Conservation (phyloP, 176 grass and related monocot species). For the Panicum miliaceum region DNA sequence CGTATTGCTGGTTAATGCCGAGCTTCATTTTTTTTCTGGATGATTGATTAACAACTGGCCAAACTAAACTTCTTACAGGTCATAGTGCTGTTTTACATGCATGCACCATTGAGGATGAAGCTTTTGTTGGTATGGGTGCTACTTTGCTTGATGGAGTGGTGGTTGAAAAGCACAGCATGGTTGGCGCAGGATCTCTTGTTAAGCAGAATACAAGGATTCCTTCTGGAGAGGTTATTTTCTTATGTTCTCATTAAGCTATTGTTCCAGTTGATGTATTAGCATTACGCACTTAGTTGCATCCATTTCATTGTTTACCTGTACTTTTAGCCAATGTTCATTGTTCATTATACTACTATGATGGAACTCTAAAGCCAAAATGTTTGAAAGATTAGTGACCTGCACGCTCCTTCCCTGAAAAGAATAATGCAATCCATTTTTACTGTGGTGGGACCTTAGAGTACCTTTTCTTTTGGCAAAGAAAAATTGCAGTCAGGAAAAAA, state of each 20-base stretch:
- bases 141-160: slow-evolving; percentile 90
- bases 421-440: neutral
- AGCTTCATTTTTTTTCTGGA: slow-evolving; percentile 29
- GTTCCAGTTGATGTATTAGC: slow-evolving; percentile 8
- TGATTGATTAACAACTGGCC: neutral
- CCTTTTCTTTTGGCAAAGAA: neutral
- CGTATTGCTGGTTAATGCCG: slow-evolving; percentile 21
- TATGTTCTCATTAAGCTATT: slow-evolving; percentile 18
- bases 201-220: slow-evolving; percentile 90
- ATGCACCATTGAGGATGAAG: slow-evolving; percentile 87
- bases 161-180: slow-evolving; percentile 92
- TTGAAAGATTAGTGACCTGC: neutral
- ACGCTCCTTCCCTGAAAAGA: neutral
- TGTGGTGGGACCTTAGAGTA: neutral
- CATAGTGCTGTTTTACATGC: slow-evolving; percentile 91
- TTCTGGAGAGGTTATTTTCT: slow-evolving; percentile 79
- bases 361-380: neutral
- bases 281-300: neutral
- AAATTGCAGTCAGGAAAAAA: neutral
- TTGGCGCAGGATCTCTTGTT: slow-evolving; percentile 86
- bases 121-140: slow-evolving; percentile 95
- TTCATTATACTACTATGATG: slow-evolving; percentile 9
- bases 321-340: neutral
- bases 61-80: slow-evolving; percentile 56
- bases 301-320: neutral